Base-by-base conservation (phyloP, 257 asterid species). In the Solanum paucissectum region DNA sequence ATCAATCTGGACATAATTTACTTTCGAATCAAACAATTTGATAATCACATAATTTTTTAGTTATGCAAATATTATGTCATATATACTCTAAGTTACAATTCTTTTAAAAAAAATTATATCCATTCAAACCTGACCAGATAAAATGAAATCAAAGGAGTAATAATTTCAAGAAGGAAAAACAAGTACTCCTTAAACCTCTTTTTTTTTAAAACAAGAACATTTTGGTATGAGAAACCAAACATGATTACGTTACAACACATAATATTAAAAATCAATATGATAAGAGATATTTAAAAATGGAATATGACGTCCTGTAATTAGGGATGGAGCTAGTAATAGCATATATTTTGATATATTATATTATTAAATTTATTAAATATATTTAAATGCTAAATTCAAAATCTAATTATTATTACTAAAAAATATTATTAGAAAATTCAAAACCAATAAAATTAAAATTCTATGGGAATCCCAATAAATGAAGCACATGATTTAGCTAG, bases 201-300 rank as follows among this genome's bases (percentile, higher is more conserved):
- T 32, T 32, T 29, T 13, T 32, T 49, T 5, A 2, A 52, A 6
- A 7, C 12, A 3, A 69, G 6, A 4, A 69, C 23, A 7, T 32
- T 32, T 29, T 69, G 75, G 38, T 69, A 32, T 73, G 81, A 46
- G 79, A 86, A 55, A 64, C 84, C 87, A 68, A 86, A 44, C 52
- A 75, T 84, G 87, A 86, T 36, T 71, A 86, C 86, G 86, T 82
- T 73, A 55, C 66, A 86, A 34, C 10, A 66, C 9, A 37, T 72
- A 71, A 85, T 27, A 77, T 79, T 83, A 90, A 86, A 66, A 38
- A 88, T 36, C 69, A 23, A 36, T 62, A 29, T 27, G 88, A 86
- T 74, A 62, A 83, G 73, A 83, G 86, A 23, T 23, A 77, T 69
- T 84, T 84, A 33, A 85, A 85, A 75, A 88, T 87, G 92, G 90